Base-by-base conservation (phyloP, 2,329 filamentous ascomycete genomes). In the Fusarium nelsonii region DNA sequence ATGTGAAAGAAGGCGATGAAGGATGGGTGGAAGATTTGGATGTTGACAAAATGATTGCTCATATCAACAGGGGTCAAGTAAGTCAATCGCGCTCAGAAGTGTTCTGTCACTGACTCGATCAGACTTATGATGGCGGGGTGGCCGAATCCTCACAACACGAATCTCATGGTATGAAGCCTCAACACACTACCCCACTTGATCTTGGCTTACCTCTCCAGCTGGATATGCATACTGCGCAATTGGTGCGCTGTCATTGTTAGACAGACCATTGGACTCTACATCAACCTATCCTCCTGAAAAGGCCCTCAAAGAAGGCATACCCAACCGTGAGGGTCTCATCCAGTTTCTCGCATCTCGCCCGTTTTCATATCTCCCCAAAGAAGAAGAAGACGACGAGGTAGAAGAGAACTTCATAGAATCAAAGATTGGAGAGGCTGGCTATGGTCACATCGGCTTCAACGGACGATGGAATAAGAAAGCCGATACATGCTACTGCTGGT, bases 401-500 rank as follows among this genome's bases (percentile, higher is more conserved):
- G 81, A 81, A 14, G 79, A 82, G 2, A 81, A 80, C 40, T 76
- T 76, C n/a, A 65, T 79, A 28, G 72, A 79, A 61, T 55, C 74
- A 1, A 73, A 77, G 48, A 71, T 83, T n/a, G 78, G 78, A 1
- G 73, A 75, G 2, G 74, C 78, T 5, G 63, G 46, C 5, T 75
- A 68, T 20, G 79, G 81, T 11, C 87, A 85, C 74, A 86, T 93
- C 2, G 96, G 94, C 11, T 94, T 97, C 81, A 97, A 97, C 74
- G 96, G 96, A 28, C 89, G 96, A 50, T 90, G 88, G 77, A 97
- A 97, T 82, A 99, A 99, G 79, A 86, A 90, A 48, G 92, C 92
- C 11, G 96, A 99, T 80, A 98, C 96, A 1, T 99, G 96, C 81
- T 99, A 99, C 79, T 91, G 89, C 23, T 99, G 95, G 84, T 99